These are phyloP conservation scores for Phellopilus nigrolimitatus DNA, from an alignment of 1,284 basidiomycete genomes.

Conservation along the genomic window DNA sequence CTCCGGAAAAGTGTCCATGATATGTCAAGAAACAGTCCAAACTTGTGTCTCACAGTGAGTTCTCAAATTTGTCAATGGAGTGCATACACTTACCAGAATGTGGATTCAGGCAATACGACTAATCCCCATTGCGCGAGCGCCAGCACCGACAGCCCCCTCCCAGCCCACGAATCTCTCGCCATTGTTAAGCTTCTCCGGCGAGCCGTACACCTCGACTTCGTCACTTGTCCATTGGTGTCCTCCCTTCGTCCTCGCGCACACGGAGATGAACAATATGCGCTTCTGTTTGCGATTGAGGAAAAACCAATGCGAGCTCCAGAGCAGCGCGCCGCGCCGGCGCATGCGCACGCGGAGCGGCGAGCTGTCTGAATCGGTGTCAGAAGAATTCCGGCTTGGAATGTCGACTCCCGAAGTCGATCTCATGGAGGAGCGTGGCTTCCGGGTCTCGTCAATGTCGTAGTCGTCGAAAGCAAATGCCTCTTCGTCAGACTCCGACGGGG, in stretches of 20 bases:
- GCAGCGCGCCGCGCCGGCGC: slow-evolving; percentile 64
- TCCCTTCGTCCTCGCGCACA: slow-evolving; percentile 83
- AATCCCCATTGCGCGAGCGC: slow-evolving; percentile 65
- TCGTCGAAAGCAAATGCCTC: slow-evolving; percentile 72
- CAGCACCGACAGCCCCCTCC: slow-evolving; percentile 70
- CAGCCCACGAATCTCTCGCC: slow-evolving; percentile 67
- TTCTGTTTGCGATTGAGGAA: slow-evolving; percentile 93
- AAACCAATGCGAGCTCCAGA: slow-evolving; percentile 98
- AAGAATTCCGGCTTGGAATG: slow-evolving; percentile 18
- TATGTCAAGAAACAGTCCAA: not conserved
- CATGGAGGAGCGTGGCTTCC: slow-evolving; percentile 35
- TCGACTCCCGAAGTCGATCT: slow-evolving; percentile 11
- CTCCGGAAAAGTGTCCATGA: not conserved
- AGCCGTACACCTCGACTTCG: slow-evolving; percentile 32
- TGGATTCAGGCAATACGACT: not conserved
- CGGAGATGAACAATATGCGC: slow-evolving; percentile 88
- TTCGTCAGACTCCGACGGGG: slow-evolving; percentile 54
- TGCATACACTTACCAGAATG: not conserved
- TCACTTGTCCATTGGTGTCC: slow-evolving; percentile 51
- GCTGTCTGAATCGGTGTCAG: slow-evolving; percentile 28
- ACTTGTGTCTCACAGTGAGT: not conserved
- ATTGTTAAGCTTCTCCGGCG: slow-evolving; percentile 29
- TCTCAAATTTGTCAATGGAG: not conserved
- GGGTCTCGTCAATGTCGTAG: slow-evolving; percentile 65
- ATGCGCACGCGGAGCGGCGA: slow-evolving; percentile 26